Percentiles rank a stretch among this genome's conserved stretches.
Evolutionary conservation across 2,329 filamentous ascomycete genomes (phyloP).

Genomic region (Colletotrichum gloeosporioides): DNA sequence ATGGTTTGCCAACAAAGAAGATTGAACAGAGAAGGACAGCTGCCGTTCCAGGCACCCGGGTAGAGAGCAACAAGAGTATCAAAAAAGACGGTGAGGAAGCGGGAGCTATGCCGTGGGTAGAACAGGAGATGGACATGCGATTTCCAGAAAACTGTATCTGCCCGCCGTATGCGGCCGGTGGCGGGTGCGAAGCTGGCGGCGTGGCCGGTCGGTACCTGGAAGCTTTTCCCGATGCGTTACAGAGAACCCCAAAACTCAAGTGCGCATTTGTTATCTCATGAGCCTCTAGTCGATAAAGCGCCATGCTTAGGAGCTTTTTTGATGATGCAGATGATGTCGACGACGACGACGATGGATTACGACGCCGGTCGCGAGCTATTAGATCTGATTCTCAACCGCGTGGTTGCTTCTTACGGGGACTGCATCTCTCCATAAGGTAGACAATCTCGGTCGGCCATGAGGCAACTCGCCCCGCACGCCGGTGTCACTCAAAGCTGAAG

Average conservation of each 20-base stretch:
- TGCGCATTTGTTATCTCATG: neutral
- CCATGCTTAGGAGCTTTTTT: neutral
- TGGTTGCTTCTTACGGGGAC: neutral
- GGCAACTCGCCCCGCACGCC: neutral
- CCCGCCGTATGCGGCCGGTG: constrained; percentile 6
- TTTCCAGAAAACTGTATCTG: neutral
- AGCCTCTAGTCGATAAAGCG: neutral
- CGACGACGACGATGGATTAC: neutral
- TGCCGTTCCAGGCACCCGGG: neutral
- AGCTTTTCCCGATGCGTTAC: neutral
- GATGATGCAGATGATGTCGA: neutral
- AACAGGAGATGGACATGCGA: constrained; percentile 7
- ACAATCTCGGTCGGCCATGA: neutral
- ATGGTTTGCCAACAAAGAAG: neutral
- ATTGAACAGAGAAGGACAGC: neutral
- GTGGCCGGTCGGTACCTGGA: neutral
- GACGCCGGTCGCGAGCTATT: neutral
- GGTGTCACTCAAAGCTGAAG: neutral
- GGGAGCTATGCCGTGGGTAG: constrained; percentile 3
- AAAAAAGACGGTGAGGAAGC: constrained; percentile 18
- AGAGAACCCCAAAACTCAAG: neutral
- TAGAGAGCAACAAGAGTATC: constrained; percentile 1
- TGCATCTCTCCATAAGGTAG: neutral
- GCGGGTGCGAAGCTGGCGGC: neutral
- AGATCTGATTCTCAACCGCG: neutral